A percentile compares a stretch with the other conserved stretches of the same genome.
Conservation (phyloP, 495 filamentous ascomycete species). For the Aspergillus saccharolyticus region DNA sequence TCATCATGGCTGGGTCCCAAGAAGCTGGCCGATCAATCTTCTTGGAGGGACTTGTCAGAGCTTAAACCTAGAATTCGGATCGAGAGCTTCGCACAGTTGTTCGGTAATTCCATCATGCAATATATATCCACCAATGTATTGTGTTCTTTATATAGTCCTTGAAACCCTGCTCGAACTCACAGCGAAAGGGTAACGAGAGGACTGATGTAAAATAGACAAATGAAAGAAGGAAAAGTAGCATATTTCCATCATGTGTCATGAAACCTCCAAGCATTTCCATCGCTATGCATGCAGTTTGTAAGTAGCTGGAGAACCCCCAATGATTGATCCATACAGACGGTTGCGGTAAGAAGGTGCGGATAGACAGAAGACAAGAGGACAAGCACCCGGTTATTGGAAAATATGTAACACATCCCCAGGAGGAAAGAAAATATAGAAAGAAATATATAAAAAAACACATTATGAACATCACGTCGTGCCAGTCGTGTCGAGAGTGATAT, state of each 20-base stretch:
- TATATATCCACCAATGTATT: constrained; percentile 11
- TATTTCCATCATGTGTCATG: constrained; percentile 1
- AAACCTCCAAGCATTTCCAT: not conserved
- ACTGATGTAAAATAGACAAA: not conserved
- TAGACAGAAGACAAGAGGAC: constrained; percentile 9
- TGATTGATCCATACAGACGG: not conserved
- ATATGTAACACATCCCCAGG: not conserved
- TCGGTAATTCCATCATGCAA: not conserved
- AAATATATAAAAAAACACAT: constrained; percentile 15
- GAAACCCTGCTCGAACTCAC: constrained; percentile 11
- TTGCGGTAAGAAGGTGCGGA: not conserved
- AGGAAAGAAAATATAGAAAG: constrained; percentile 8
- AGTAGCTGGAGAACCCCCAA: not conserved
- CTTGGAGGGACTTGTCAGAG: too few species aligned
- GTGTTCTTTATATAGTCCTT: not conserved
- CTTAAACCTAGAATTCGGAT: too few species aligned
- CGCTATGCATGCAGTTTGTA: not conserved
- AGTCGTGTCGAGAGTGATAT: constrained; percentile 26
- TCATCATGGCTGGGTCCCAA: too few species aligned
- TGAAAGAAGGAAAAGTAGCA: not conserved
- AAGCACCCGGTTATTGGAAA: constrained; percentile 15
- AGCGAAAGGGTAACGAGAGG: not conserved
- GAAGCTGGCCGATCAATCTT: too few species aligned
- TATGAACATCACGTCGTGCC: constrained; percentile 34
- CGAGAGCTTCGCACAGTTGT: not conserved